Percentiles rank a stretch among this genome's conserved stretches.
These are phyloP conservation scores for Penicillium paneum DNA, from an alignment of 2,329 filamentous ascomycete genomes.

Conservation along the genomic window DNA sequence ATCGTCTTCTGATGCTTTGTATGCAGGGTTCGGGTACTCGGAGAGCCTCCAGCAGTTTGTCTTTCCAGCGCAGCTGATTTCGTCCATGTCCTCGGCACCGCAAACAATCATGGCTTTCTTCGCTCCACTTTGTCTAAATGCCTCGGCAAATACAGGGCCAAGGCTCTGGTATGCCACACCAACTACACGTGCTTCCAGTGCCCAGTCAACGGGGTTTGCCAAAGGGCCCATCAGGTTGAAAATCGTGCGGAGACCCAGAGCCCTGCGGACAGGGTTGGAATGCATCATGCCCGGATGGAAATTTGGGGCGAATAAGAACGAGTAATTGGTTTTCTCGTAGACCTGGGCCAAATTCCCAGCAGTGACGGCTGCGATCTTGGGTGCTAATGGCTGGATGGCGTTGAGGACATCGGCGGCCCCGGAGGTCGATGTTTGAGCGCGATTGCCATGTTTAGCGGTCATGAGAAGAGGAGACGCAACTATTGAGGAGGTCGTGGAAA, in stretches of 20 bases:
- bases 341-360: slow-evolving; percentile 68
- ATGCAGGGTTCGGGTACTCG: slow-evolving; percentile 49
- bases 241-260: slow-evolving; percentile 90
- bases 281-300: slow-evolving; percentile 95
- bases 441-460: slow-evolving; percentile 93
- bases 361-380: slow-evolving; percentile 70
- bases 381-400: slow-evolving; percentile 67
- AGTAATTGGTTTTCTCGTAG: slow-evolving; percentile 81
- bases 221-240: slow-evolving; percentile 96
- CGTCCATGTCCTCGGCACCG: slow-evolving; percentile 90
- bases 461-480: slow-evolving; percentile 80
- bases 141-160: slow-evolving; percentile 84
- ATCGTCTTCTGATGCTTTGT: slow-evolving; percentile 42
- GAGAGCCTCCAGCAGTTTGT: slow-evolving; percentile 85
- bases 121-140: slow-evolving; percentile 70
- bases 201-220: slow-evolving; percentile 81
- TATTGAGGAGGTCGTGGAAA: slow-evolving; percentile 92
- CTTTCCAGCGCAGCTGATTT: slow-evolving; percentile 84
- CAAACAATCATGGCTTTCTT: slow-evolving; percentile 88
- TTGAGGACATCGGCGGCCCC: slow-evolving; percentile 90
- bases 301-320: slow-evolving; percentile 90
- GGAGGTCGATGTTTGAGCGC: slow-evolving; percentile 90
- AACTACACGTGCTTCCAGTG: slow-evolving; percentile 86
- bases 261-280: slow-evolving; percentile 78
- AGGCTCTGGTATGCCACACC: slow-evolving; percentile 86